phyloP scores from a whole-genome alignment of 441 rosid species.

The Corymbia citriodora region DNA sequence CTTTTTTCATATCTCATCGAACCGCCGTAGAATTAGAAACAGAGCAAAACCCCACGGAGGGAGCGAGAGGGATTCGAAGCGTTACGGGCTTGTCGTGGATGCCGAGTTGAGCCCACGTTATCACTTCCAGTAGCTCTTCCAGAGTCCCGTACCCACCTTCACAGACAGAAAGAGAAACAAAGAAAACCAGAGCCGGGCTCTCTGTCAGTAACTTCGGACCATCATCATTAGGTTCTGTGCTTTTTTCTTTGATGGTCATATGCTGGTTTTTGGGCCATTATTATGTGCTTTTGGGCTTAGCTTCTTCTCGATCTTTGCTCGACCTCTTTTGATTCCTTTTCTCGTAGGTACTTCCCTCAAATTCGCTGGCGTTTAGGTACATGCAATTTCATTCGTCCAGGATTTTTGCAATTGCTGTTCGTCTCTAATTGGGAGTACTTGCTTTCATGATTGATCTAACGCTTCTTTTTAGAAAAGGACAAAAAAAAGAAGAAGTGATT shows the following conservation, averaged over 20 bases:
- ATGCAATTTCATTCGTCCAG: neutral
- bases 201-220: neutral
- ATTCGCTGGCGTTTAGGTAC: neutral
- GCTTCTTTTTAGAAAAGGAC: neutral
- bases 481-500: neutral
- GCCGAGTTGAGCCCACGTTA: conserved; percentile 98
- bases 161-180: neutral
- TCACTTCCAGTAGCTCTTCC: conserved; percentile 94
- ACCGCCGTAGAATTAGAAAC: neutral
- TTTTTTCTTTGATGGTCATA: neutral
- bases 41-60: neutral
- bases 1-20: neutral
- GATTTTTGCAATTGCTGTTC: neutral
- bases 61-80: neutral
- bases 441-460: neutral
- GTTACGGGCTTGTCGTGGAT: conserved; percentile 96
- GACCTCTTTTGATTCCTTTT: neutral
- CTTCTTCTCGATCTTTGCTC: neutral
- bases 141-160: conserved; percentile 97
- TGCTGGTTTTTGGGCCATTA: neutral
- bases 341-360: neutral
- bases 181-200: neutral
- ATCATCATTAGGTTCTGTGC: neutral
- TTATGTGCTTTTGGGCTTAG: neutral
- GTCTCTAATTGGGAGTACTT: neutral